These are phyloP conservation scores for Colletotrichum sp. DNA, from an alignment of 2,329 filamentous ascomycete genomes.

Conservation along the genomic window DNA sequence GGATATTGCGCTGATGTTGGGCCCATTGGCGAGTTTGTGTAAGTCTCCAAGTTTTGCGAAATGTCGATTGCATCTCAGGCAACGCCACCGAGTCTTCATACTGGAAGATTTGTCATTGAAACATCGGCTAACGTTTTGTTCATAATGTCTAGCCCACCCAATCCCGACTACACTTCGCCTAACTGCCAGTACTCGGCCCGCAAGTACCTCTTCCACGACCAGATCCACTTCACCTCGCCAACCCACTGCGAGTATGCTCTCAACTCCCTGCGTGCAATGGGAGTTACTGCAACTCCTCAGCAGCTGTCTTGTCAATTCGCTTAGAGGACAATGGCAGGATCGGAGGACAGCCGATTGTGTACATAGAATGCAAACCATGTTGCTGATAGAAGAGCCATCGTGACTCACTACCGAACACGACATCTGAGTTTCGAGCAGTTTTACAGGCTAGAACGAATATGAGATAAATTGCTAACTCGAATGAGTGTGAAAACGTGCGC, in stretches of 20 bases:
- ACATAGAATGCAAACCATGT: background rate
- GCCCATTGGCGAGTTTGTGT: background rate
- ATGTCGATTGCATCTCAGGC: background rate
- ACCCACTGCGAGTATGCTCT: conserved; percentile 3
- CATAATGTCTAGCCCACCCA: background rate
- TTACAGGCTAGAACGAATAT: background rate
- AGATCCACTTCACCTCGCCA: conserved; percentile 1
- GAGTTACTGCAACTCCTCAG: background rate
- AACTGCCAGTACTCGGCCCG: background rate
- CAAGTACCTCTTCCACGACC: conserved; percentile 7
- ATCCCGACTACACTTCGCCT: background rate
- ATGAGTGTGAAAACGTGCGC: background rate
- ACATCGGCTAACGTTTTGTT: background rate
- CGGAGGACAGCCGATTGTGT: background rate
- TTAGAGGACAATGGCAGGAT: background rate
- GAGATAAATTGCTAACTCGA: background rate
- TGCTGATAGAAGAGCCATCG: background rate
- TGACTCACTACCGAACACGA: background rate
- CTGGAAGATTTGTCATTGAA: background rate
- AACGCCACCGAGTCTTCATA: background rate
- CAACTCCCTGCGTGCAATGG: background rate
- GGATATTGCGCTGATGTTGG: background rate
- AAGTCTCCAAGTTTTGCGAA: background rate
- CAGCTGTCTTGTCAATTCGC: background rate
- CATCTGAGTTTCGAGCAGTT: background rate